phyloP scores from a whole-genome alignment of 2,329 filamentous ascomycete genomes.

The Didymella pinodella region DNA sequence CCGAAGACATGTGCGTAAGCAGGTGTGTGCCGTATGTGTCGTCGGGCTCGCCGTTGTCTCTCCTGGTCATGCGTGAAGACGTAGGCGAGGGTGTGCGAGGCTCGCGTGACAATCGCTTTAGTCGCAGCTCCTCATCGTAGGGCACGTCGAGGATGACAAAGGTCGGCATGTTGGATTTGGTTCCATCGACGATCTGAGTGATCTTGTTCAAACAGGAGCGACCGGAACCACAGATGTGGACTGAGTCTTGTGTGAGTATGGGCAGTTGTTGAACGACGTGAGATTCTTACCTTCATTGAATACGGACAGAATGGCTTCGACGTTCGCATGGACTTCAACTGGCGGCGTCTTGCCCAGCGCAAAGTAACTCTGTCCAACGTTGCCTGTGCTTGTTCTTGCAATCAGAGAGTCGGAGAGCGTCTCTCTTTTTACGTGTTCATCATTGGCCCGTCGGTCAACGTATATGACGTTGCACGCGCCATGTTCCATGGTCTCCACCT shows the following conservation, averaged over 20 bases:
- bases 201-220: conserved; percentile 50
- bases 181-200: conserved; percentile 44
- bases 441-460: conserved; percentile 53
- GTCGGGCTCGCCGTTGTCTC: conserved; percentile 48
- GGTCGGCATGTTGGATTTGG: conserved; percentile 46
- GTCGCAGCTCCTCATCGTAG: conserved; percentile 53
- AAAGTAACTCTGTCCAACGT: conserved; percentile 49
- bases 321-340: conserved; percentile 49
- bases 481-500: conserved; percentile 53
- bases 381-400: conserved; percentile 44
- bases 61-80: conserved; percentile 39
- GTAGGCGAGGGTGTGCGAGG: conserved; percentile 53
- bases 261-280: not conserved
- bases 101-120: conserved; percentile 52
- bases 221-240: conserved; percentile 53
- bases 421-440: conserved; percentile 51
- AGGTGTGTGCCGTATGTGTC: conserved; percentile 56
- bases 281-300: conserved; percentile 52
- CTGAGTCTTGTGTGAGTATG: conserved; percentile 35
- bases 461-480: conserved; percentile 56
- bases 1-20: conserved; percentile 52
- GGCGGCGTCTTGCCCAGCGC: conserved; percentile 40
- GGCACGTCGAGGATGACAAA: conserved; percentile 55
- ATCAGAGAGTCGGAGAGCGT: conserved; percentile 46
- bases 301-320: conserved; percentile 51